Conservation (phyloP, 768 basidiomycete species). For the Infundibulicybe gibba region DNA sequence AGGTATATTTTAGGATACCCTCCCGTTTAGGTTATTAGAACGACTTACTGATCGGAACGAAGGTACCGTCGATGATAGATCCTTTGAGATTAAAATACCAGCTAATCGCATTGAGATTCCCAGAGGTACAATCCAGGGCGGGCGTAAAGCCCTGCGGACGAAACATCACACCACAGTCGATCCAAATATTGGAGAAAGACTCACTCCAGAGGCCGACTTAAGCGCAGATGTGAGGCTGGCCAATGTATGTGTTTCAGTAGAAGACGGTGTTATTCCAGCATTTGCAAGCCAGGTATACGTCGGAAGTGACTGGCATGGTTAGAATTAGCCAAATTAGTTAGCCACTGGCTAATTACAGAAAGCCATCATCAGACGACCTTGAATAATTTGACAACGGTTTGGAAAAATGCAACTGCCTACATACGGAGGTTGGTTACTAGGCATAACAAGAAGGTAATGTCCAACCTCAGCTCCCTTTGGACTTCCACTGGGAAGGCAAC, state of each 20-base stretch:
- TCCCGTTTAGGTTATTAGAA: background rate
- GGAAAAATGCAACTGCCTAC: slow-evolving; percentile 67
- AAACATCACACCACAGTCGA: background rate
- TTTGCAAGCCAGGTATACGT: slow-evolving; percentile 70
- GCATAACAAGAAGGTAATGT: background rate
- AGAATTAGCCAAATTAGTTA: slow-evolving; percentile 18
- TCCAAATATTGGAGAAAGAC: slow-evolving; percentile 1
- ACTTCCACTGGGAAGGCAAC: slow-evolving; percentile 60
- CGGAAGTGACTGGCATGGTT: slow-evolving; percentile 46
- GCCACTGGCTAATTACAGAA: background rate
- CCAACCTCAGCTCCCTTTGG: slow-evolving; percentile 56
- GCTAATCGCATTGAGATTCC: slow-evolving; percentile 34
- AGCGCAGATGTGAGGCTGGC: slow-evolving; percentile 51
- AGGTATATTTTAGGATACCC: background rate
- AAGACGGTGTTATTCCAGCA: slow-evolving; percentile 74
- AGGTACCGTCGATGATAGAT: slow-evolving; percentile 63
- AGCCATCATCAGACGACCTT: slow-evolving; percentile 32
- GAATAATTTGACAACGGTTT: slow-evolving; percentile 56
- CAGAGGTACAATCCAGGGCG: slow-evolving; percentile 26
- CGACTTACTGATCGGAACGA: slow-evolving; percentile 53
- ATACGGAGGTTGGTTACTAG: background rate
- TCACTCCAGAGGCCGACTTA: slow-evolving; percentile 48
- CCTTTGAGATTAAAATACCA: slow-evolving; percentile 68
- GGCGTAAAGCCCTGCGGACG: slow-evolving; percentile 39
- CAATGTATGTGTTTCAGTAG: slow-evolving; percentile 53